Evolutionary conservation across 306 rosid genomes (phyloP).

Genomic region (Quercus cerris): DNA sequence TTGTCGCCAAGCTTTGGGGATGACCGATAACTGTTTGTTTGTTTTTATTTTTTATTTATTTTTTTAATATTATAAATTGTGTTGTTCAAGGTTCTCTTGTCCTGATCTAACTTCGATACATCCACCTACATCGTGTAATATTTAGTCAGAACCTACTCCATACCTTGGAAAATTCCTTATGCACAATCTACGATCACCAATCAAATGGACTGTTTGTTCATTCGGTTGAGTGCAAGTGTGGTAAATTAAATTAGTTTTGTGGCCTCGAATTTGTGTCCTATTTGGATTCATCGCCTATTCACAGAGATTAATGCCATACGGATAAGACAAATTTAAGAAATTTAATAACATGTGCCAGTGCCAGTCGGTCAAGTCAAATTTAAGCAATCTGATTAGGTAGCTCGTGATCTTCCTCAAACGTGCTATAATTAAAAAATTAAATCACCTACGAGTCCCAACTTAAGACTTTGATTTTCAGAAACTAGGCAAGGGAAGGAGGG

Average conservation of each 20-base stretch:
- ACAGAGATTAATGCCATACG: not conserved
- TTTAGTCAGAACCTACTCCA: not conserved
- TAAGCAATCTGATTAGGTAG: not conserved
- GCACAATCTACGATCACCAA: not conserved
- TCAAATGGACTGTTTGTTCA: not conserved
- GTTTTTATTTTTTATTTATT: too few species aligned
- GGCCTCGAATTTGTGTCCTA: not conserved
- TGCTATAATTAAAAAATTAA: not conserved
- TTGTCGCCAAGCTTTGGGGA: too few species aligned
- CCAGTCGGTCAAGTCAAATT: not conserved
- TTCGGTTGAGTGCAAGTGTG: too few species aligned
- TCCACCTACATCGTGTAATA: not conserved
- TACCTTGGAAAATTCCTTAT: not conserved
- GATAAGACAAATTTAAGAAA: too few species aligned
- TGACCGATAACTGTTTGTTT: too few species aligned
- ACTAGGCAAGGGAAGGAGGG: too few species aligned
- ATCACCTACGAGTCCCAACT: not conserved
- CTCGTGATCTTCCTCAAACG: not conserved
- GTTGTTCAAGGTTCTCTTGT: not conserved
- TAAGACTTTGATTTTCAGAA: too few species aligned
- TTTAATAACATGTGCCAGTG: not conserved
- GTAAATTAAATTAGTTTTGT: not conserved
- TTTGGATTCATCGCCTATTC: not conserved
- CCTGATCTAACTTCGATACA: not conserved
- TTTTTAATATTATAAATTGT: not conserved